Percentiles rank a stretch among this genome's conserved stretches.
These are phyloP conservation scores for Botrytis cinerea DNA, from an alignment of 2,329 filamentous ascomycete genomes.

Conservation along the genomic window DNA sequence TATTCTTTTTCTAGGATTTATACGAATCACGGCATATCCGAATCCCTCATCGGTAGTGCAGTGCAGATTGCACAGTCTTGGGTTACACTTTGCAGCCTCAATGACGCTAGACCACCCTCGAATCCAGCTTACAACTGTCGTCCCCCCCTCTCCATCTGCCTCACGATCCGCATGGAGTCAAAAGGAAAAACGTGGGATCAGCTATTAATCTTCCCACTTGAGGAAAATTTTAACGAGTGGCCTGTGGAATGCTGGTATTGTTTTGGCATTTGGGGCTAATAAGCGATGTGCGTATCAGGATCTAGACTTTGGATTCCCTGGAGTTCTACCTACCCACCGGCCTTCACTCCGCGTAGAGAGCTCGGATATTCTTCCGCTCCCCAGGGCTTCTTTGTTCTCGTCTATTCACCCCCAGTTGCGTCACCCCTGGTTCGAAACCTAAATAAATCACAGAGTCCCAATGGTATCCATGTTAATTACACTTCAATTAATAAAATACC, in stretches of 20 bases:
- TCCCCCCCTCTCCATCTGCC: neutral
- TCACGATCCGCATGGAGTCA: slow-evolving; percentile 13
- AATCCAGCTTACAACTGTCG: neutral
- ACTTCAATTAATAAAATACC: neutral
- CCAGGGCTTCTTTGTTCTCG: neutral
- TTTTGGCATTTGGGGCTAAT: neutral
- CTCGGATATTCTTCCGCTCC: slow-evolving; percentile 10
- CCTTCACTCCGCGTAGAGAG: slow-evolving; percentile 1
- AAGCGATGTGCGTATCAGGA: neutral
- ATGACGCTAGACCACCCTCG: slow-evolving; percentile 12
- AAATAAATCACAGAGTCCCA: neutral
- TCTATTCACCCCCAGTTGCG: neutral
- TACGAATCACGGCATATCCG: slow-evolving; percentile 28
- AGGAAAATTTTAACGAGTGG: slow-evolving; percentile 26
- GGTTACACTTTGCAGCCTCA: slow-evolving; percentile 11
- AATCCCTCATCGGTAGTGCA: slow-evolving; percentile 24
- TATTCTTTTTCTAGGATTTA: neutral
- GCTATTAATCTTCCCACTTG: slow-evolving; percentile 17
- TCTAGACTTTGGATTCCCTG: slow-evolving; percentile 15
- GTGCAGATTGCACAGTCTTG: slow-evolving; percentile 1
- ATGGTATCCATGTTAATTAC: neutral
- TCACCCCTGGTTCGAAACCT: neutral
- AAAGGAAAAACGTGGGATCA: slow-evolving; percentile 27
- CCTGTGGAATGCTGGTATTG: neutral
- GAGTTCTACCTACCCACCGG: neutral